Evolutionary conservation across 257 asterid species (phyloP), one percentile per base, ranked within the genome.

Genomic region (Solanum raphanifolium): DNA sequence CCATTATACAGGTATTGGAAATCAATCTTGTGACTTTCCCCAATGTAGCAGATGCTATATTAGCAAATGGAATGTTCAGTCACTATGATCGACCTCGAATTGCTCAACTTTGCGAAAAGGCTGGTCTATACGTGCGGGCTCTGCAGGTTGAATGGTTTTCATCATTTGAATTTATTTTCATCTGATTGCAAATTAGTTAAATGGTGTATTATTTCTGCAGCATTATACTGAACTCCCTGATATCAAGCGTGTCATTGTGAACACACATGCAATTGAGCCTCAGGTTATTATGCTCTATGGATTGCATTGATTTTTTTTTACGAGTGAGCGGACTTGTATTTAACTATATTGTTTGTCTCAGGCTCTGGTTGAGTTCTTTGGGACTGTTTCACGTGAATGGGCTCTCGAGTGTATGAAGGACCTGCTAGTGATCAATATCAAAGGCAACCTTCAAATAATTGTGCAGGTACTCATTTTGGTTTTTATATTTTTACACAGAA

Each of bases 221-320:
- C 99, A 98, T 74, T 98, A 98, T 86, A 73, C 97, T 35, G 99
- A 98, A 88, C 90, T 98, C 88, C 98, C 99, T 81, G 99, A 97
- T 93, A 93, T 97, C 90, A 98, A 98, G 93, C 98, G 99, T 86
- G 97, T 97, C 87, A 96, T 97, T 88, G 99, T 98, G 91, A 98
- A 98, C 89, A 98, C 99, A 86, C 99, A 98, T 96, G 99, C 99
- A 85, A 98, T 98, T 92, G 99, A 98, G 94, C 99, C 99, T 66
- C 99, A 98, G 99, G 99, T 96, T 88, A 85, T 87, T 83, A 69
- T 82, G 55, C n/a, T 87, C 58, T 27, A 72, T 83, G 25, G 12
- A 86, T n/a, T 83, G 25, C 48, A 31, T 60, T 48, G 90, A 36
- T 66, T 25, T n/a, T n/a, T 88, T 43, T 75, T 11, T 34, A 38